Base-by-base conservation (phyloP, 331 rosid species). In the Dryas integrifolia region DNA sequence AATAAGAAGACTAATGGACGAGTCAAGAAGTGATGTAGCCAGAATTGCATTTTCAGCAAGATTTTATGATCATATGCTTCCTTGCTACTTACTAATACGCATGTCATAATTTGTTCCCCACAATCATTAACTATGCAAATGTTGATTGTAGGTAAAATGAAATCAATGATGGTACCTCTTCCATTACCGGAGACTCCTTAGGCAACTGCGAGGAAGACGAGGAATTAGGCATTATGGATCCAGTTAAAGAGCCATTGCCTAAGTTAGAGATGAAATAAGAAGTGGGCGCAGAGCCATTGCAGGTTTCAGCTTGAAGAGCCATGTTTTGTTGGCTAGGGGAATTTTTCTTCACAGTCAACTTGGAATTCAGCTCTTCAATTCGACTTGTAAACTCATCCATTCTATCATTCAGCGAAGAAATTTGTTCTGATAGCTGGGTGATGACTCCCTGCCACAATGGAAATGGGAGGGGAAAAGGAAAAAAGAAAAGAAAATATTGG, bases 331-430 rank as follows among this genome's bases (percentile, higher is more conserved):
- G 97, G 85, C 96, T 92, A 58, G 92, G 78, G 68, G 83, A 86
- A 77, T 41, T 80, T 78, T 74, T 82, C 75, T 82, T 85, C 74
- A 75, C 72, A 58, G 82, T 79, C 68, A 94, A 80, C 85, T 84
- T 92, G 67, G 92, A 82, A 74, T 88, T 95, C 75, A 95, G 79
- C 86, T 95, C 99, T 75, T 95, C 99, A 3, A 95, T 78, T 58
- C 85, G 86, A 82, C 60, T 83, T 15, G 97, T 92, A 71, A 92
- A 95, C 77, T 89, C 97, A 69, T 92, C 98, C 93, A 95, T 95
- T 74, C 98, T 85, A 77, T 95, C 99, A 82, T 89, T 95, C 61
- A 95, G 86, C 11, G 96, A 90, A 8, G 96, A 89, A 61, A 95
- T 89, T 85, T 92, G 97, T 49, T 95, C 97, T 11, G 90, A 92